Base-by-base conservation (phyloP, 768 basidiomycete species). In the Lentinula detonsa region DNA sequence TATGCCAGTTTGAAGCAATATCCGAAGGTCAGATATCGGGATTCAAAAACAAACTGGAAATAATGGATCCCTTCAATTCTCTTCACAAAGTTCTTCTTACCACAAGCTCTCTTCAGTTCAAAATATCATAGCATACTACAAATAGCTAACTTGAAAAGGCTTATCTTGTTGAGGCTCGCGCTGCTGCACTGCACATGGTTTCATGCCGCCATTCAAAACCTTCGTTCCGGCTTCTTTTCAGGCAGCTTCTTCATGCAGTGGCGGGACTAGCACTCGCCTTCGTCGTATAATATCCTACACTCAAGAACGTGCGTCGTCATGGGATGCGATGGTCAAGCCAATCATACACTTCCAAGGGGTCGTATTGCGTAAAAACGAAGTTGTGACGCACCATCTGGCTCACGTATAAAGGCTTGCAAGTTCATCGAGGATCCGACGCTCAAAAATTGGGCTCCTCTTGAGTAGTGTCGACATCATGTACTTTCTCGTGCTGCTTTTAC, bases 401-500 rank as follows among this genome's bases (percentile, higher is more conserved):
- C 45, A 21, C 6, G 18, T 46, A 46, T 46, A 46, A 46, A 46
- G 21, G 18, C 45, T 21, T 18, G 18, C 8, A 18, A 4, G 16
- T 4, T 23, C 4, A 23, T 6, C 5, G 18, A 46, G 11, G 45
- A 43, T 2, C 42, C 6, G n/a, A 16, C 18, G 42, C 42, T 16
- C n/a, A 13, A 16, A 43, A 43, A 6, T 16, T 43, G 11, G 37
- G 37, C 11, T 23, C 23, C 37, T 37, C 37, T 37, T 11, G 37
- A 37, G 23, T 23, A 23, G 23, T 23, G 23, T 23, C 23, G 23
- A 18, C 45, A 46, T 8, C 23, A 49, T 59, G 61, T 21, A 21
- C 21, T 62, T 65, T 28, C 7, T 61, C 11, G 48, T 55, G 2
- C 54, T 62, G 15, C 59, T 65, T 58, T 58, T 61, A 3, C 56